Base-by-base conservation (phyloP, 352 stramenopile genomes). In the Phytophthora parvispora region DNA sequence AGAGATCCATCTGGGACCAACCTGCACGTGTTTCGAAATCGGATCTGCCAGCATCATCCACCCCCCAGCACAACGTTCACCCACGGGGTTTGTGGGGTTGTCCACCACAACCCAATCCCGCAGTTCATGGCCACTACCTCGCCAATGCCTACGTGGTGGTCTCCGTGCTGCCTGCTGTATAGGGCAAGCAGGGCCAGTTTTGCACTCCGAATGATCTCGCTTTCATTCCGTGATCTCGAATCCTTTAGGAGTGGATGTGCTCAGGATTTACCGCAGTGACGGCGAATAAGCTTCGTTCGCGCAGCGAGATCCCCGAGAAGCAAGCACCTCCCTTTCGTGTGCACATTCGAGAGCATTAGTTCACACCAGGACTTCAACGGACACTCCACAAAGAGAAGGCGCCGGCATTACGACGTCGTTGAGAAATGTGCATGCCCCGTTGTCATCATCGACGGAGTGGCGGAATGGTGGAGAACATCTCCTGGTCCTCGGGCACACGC, bases 291-390 rank as follows among this genome's bases (percentile, higher is more conserved):
- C n/a, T n/a, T n/a, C n/a, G 31, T 24, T 62, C 60, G 60, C 38
- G 60, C 51, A 50, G 50, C 60, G 60, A 68, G 51, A 68, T 61
- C 25, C 18, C 18, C 18, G 61, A 53, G 15, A 22, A 38, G 55
- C 16, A 36, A 25, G n/a, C n/a, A 27, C 18, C 27, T 42, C n/a
- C 2, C 42, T 18, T 22, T 22, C 7, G 48, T 38, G 16, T 34
- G 25, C 48, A 38, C 48, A 24, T 22, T 40, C 22, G 22, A 34
- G 22, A 45, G 5, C 18, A 24, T 45, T 58, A 31, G 32, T 48
- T 3, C 28, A n/a, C 40, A 12, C 25, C 6, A 34, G 24, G 13
- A 52, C 25, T 52, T 52, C 42, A 49, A 49, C 42, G 42, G n/a
- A 7, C 9, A 49, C 20, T 28, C 15, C n/a, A 25, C 42, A 49